Percentiles rank a stretch among this genome's conserved stretches.
phyloP scores from a whole-genome alignment of 208 protist species.

The Naegleria lovaniensis region DNA sequence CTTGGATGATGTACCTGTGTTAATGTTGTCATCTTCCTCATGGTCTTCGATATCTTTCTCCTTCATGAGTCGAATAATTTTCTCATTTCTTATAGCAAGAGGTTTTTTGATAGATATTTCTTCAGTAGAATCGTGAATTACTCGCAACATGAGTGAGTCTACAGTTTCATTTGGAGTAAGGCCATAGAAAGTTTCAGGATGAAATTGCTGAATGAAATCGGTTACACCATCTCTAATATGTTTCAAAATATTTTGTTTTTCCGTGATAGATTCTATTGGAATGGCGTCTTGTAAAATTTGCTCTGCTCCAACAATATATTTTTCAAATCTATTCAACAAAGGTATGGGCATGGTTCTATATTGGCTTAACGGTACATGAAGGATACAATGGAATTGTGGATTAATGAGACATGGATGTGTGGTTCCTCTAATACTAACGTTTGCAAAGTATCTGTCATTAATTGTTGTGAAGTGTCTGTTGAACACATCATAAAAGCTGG shows the following conservation, averaged over 20 bases:
- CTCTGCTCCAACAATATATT: constrained; percentile 27
- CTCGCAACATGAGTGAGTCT: background rate
- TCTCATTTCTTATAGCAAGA: background rate
- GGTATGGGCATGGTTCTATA: constrained; percentile 37
- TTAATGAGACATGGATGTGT: constrained; percentile 39
- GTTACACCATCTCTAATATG: background rate
- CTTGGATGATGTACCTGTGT: background rate
- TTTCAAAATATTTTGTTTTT: background rate
- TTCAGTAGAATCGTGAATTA: background rate
- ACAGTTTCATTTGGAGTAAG: background rate
- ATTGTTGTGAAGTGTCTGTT: constrained; percentile 43
- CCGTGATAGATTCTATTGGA: background rate
- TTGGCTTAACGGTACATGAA: constrained; percentile 39
- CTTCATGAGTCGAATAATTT: background rate
- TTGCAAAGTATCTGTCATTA: constrained; percentile 30
- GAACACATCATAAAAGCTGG: constrained; percentile 54
- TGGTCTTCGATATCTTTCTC: background rate
- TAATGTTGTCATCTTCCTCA: background rate
- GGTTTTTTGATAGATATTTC: background rate
- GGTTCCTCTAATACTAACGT: constrained; percentile 40
- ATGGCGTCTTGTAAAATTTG: background rate
- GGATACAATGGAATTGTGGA: constrained; percentile 45
- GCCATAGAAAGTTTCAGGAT: constrained; percentile 24
- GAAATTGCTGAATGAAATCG: constrained; percentile 33
- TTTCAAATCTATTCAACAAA: constrained; percentile 52